Evolutionary conservation across 305 asterid species (phyloP), one percentile per base, ranked within the genome.

Genomic region (Fraxinus paxiana): DNA sequence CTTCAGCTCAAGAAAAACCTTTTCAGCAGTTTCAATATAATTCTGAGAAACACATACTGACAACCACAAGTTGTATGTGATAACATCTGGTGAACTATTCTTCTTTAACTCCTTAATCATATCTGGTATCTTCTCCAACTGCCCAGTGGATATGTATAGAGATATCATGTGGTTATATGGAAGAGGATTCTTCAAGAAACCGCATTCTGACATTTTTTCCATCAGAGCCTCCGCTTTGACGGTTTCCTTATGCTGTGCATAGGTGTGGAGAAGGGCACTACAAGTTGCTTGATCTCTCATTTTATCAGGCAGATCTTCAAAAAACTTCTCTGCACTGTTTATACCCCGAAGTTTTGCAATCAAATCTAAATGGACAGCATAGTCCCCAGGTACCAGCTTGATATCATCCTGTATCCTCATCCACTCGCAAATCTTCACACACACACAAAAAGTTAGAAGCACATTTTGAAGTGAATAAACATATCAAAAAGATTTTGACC

Each of bases 141-240:
- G 88, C 51, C 86, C 91, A 5, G 85, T 85, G 79, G 97, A 92
- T 82, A 92, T 80, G 75, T 93, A 95, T 33, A 95, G 87, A 75
- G 96, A 84, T 41, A 95, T 82, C 92, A 95, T 91, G 85, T 93
- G 98, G 85, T 95, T 95, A 78, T 82, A 95, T 22, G 98, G 98
- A 83, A 93, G 92, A 15, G 94, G 87, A 80, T 87, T 79, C 46
- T 85, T 88, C 89, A 95, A 78, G 85, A 91, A 93, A 82, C 79
- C 94, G 43, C 92, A 89, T 84, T 90, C 97, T 2, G 97, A 86
- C 97, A 95, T 93, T 82, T 89, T 93, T 46, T 89, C 84, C 92
- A 95, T 87, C 75, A 95, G 82, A 24, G 93, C 94, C 88, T 92
- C 98, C 0, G 98, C 98, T 80, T 91, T 91, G 30, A 79, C 85